Base-by-base conservation (phyloP, 2,329 filamentous ascomycete genomes). In the Graphium sp. region DNA sequence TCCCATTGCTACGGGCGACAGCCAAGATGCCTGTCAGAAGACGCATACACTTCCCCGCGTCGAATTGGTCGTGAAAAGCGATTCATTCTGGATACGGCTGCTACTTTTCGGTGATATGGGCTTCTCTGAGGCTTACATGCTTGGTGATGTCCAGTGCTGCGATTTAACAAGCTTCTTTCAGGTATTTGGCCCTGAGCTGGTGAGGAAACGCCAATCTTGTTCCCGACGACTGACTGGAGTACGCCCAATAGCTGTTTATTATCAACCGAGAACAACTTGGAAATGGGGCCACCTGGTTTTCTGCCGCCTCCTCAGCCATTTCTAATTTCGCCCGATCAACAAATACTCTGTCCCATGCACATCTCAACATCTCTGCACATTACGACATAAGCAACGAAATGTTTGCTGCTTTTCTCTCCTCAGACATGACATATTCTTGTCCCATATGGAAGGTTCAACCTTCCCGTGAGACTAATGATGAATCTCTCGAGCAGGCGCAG, bases 351-450 rank as follows among this genome's bases (percentile, higher is more conserved):
- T 58, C 59, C 2, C 69, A 66, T 37, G 56, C 69, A 2, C 58
- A 69, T 8, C 54, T 78, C 24, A 80, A 83, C 42, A 71, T 78
- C 29, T 65, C 65, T 3, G 74, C 74, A 5, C 77, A 83, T 38
- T 83, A 83, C 45, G 76, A 83, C 40, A 77, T 81, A 35, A 74
- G 68, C 37, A 82, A 82, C 41, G 70, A 73, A 33, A 78, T 81
- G 71, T 81, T 82, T 40, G 70, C 73, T 5, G 72, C 74, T 0
- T 81, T 81, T 38, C 55, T 81, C 17, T 78, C 73, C 0, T 58
- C 66, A n/a, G 76, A 81, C 41, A 81, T 82, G 75, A 80, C 74
- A 4, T 81, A 80, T 40, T 79, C 73, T 1, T 79, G 74, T 42
- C 67, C 75, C 3, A 70, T 79, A 28, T 78, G 74, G 74, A 29